Base-by-base conservation (phyloP, 768 basidiomycete species). In the Panaeolus cyanescens region DNA sequence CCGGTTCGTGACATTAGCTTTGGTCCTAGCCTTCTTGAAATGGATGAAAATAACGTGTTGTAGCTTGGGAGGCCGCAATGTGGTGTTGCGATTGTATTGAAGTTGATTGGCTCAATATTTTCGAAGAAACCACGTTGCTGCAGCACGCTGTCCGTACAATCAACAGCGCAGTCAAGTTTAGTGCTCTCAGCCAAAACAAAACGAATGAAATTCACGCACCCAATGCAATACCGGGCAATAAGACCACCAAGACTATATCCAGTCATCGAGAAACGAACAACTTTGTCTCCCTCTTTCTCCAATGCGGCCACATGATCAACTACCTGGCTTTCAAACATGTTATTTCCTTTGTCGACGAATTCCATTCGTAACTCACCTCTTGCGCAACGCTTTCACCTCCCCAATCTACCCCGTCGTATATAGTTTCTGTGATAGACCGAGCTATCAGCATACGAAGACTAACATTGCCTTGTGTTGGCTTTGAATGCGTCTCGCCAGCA, bases 191-290 rank as follows among this genome's bases (percentile, higher is more conserved):
- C 32, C 9, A 9, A 19, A 8, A 39, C 19, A 28, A 5, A 56
- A 32, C 1, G 10, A 13, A 28, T 50, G 4, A 28, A 17, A 20
- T 9, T 17, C n/a, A 53, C 17, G 66, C 61, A 86, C 82, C 90
- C 93, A 55, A 94, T 76, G 39, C 89, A 80, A 71, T 93, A 95
- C 17, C 94, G 87, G 15, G 90, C 85, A 9, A 96, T 77, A 2
- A 96, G 80, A 1, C 95, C 95, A 2, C 95, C 95, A 10, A 96
- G 80, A 63, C 79, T 81, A 72, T 96, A 95, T 1, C 94, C 94
- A 1, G 84, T 85, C 5, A 90, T 77, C 10, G 90, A 92, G 68
- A 95, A 88, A 32, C 83, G 82, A 60, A 82, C 83, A 5, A 95
- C 90, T 15, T 72, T 81, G 63, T 79, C 80, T 5, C 85, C 87